Evolutionary conservation across 306 rosid species (phyloP).

Genomic region (Fagus crenata): DNA sequence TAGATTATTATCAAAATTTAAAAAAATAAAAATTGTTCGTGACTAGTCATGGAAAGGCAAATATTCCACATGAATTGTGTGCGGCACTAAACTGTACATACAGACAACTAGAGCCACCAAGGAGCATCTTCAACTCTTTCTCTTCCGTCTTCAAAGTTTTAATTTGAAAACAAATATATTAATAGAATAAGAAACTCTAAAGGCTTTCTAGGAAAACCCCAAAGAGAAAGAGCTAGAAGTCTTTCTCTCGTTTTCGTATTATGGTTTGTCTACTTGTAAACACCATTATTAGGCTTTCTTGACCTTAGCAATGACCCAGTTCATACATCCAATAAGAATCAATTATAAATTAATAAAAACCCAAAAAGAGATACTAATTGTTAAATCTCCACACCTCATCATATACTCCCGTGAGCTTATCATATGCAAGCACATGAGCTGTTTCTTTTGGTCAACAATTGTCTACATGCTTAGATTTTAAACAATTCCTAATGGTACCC

Average conservation of each 20-base stretch:
- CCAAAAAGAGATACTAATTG: neutral
- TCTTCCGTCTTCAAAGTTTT: neutral
- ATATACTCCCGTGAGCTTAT: constrained; percentile 15
- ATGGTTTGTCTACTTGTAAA: constrained; percentile 23
- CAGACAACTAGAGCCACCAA: constrained; percentile 27
- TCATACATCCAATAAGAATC: neutral
- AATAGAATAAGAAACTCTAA: neutral
- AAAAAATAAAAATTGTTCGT: neutral
- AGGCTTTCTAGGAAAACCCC: constrained; percentile 10
- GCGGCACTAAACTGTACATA: constrained; percentile 9
- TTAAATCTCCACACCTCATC: neutral
- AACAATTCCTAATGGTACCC: neutral
- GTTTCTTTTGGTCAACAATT: constrained; percentile 4
- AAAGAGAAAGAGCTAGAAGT: constrained; percentile 10
- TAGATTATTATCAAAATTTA: neutral
- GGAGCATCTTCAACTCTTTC: constrained; percentile 15
- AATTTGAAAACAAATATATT: neutral
- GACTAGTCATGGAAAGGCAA: constrained; percentile 1
- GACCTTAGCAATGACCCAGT: constrained; percentile 24
- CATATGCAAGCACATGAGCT: constrained; percentile 11
- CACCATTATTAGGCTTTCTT: constrained; percentile 25
- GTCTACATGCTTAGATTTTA: constrained; percentile 3
- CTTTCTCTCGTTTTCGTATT: constrained; percentile 16
- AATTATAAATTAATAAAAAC: neutral
- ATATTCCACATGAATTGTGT: constrained; percentile 22